Evolutionary conservation across 208 protist genomes (phyloP).

Genomic region (Jaenimonas drosophilae): DNA sequence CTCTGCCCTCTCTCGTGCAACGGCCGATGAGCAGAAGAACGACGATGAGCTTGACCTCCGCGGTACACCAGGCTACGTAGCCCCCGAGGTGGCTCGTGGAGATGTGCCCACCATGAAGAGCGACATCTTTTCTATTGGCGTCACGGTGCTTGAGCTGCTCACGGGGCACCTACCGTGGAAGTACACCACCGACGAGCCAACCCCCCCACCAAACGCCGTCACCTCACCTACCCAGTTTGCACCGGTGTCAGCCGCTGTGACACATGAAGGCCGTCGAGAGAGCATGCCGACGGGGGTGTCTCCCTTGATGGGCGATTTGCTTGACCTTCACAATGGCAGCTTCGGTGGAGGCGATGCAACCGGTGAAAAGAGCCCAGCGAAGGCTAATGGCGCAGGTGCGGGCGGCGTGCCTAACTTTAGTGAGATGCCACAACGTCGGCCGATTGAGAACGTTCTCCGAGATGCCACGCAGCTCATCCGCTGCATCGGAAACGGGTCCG

Average conservation of each 20-base stretch:
- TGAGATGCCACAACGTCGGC: neutral
- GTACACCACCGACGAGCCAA: slow-evolving; percentile 5
- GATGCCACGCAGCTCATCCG: slow-evolving; percentile 21
- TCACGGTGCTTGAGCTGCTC: slow-evolving; percentile 48
- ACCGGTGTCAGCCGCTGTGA: too few relatives aligned
- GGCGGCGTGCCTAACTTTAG: too few relatives aligned
- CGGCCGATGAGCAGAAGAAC: slow-evolving; percentile 22
- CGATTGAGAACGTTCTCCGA: slow-evolving; percentile 16
- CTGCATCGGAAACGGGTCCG: slow-evolving; percentile 17
- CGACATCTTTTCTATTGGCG: slow-evolving; percentile 57
- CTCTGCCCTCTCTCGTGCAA: slow-evolving; percentile 30
- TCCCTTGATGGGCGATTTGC: neutral
- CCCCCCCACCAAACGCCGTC: neutral
- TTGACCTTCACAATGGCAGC: neutral
- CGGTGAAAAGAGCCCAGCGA: too few relatives aligned
- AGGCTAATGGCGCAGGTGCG: too few relatives aligned
- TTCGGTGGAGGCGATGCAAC: too few relatives aligned
- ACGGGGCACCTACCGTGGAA: slow-evolving; percentile 47
- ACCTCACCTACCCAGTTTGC: too few relatives aligned
- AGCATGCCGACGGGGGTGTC: neutral
- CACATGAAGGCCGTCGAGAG: too few relatives aligned
- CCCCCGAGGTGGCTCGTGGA: slow-evolving; percentile 56
- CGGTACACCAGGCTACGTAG: slow-evolving; percentile 73
- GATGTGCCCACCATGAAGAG: slow-evolving; percentile 38
- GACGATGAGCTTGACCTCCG: slow-evolving; percentile 53